Evolutionary conservation across 495 filamentous ascomycete genomes (phyloP), one percentile per base, ranked within the genome.

Genomic region (Evernia prunastri): DNA sequence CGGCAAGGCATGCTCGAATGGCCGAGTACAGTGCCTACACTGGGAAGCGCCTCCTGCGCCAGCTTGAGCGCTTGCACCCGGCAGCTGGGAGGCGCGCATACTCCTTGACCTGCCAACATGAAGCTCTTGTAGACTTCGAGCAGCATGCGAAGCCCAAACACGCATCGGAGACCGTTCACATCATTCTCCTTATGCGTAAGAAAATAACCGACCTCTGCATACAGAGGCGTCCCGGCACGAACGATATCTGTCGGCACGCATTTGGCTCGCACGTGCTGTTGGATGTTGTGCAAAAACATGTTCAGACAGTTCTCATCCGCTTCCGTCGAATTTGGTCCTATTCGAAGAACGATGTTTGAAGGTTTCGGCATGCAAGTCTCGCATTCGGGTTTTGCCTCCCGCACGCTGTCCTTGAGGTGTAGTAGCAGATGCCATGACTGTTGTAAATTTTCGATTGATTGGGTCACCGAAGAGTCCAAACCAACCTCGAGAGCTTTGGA

Each of bases 1-100:
- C 70, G 60, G 60, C 70, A 72, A 8, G 70, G 70, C 70, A 72
- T 70, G 6, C 60, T 66, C 15, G 68, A 11, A 37, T 65, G 45
- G 9, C 59, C 56, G 18, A 70, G 67, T 13, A 70, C 66, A 15
- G 64, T 45, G 12, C 27, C 3, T 4, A 70, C 58, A 36, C 63
- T 59, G 31, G 56, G 40, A 17, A 67, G 29, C 10, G 66, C 70
- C 33, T 58, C 69, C 59, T 69, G 68, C 9, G 68, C 68, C 33
- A 69, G 66, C 27, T 59, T 61, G n/a, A 72, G 62, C 31, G 70
- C 66, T 37, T 68, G 63, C 23, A 72, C 9, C 20, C 70, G 70
- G 42, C 70, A 72, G 25, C 18, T 45, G 15, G 64, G 59, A 25
- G 58, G n/a, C 18, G 25, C 23, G 4, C 33, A 25, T 11, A 33